Conservation (phyloP, 345 rosid genomes). For the Erucastrum elatum region DNA sequence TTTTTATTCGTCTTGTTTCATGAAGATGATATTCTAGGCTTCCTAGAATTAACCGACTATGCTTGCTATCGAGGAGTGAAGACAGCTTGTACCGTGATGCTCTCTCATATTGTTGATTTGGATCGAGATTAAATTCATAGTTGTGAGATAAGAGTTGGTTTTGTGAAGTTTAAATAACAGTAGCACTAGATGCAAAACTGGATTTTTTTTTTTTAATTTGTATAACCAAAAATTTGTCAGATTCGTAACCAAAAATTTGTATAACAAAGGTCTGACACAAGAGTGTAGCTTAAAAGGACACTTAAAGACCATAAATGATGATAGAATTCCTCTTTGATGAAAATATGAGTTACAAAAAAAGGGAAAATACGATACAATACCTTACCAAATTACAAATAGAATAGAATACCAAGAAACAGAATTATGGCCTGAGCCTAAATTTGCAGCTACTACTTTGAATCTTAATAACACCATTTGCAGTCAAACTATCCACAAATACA, state of each 20-base stretch:
- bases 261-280: conserved; percentile 2
- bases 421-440: conserved; percentile 55
- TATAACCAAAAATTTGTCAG: not conserved
- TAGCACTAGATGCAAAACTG: too few relatives aligned
- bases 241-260: not conserved
- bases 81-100: too few relatives aligned
- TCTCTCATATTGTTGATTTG: too few relatives aligned
- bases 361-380: not conserved
- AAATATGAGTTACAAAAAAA: not conserved
- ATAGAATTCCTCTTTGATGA: not conserved
- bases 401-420: not conserved
- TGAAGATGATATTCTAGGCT: too few relatives aligned
- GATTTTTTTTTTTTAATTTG: too few relatives aligned
- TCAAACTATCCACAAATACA: conserved; percentile 52
- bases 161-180: too few relatives aligned
- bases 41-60: too few relatives aligned
- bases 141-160: too few relatives aligned
- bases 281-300: not conserved
- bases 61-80: too few relatives aligned
- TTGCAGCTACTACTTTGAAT: conserved; percentile 65
- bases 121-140: too few relatives aligned
- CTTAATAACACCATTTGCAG: conserved; percentile 44
- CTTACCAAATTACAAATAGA: conserved; percentile 3
- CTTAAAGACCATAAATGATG: too few relatives aligned
- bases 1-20: too few relatives aligned